A percentile compares a stretch with the other conserved stretches of the same genome.
Evolutionary conservation across 495 filamentous ascomycete species (phyloP).

Genomic region (Saxophila tyrrhenica): DNA sequence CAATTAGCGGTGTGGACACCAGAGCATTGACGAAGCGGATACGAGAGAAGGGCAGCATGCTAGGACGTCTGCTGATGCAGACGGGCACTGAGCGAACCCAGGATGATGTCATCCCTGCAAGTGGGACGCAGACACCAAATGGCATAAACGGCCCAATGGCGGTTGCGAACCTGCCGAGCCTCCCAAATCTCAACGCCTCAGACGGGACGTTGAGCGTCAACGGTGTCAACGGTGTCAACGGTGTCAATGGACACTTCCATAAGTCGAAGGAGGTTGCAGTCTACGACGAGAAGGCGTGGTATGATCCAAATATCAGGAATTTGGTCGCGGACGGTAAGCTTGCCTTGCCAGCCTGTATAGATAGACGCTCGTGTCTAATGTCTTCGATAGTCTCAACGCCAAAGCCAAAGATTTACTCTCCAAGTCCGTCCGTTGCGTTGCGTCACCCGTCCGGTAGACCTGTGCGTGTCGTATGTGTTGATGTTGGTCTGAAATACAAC

Average conservation of each 20-base stretch:
- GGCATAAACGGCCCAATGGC: conserved; percentile 6
- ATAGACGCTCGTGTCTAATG: conserved; percentile 10
- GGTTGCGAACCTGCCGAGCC: not conserved
- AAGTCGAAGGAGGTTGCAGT: conserved; percentile 15
- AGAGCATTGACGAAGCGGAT: conserved; percentile 88
- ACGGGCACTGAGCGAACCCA: conserved; percentile 24
- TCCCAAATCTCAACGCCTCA: conserved; percentile 8
- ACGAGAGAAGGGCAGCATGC: conserved; percentile 87
- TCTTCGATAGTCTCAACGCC: conserved; percentile 65
- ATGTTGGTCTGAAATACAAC: conserved; percentile 96
- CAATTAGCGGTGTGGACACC: conserved; percentile 92
- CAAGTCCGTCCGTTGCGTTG: conserved; percentile 49
- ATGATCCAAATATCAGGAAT: conserved; percentile 83
- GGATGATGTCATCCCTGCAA: conserved; percentile 12
- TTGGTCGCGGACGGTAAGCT: conserved; percentile 84
- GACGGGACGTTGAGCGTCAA: conserved; percentile 15
- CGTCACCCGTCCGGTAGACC: conserved; percentile 79
- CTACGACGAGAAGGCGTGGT: conserved; percentile 65
- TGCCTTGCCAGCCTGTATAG: conserved; percentile 12
- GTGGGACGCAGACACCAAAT: conserved; percentile 13
- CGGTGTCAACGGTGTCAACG: conserved; percentile 20
- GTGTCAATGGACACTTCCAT: conserved; percentile 12
- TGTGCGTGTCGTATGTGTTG: conserved; percentile 78
- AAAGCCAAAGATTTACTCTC: conserved; percentile 69
- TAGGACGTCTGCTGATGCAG: conserved; percentile 74